Conservation (phyloP, 208 protist genomes). For the Crithidia brevicula region DNA sequence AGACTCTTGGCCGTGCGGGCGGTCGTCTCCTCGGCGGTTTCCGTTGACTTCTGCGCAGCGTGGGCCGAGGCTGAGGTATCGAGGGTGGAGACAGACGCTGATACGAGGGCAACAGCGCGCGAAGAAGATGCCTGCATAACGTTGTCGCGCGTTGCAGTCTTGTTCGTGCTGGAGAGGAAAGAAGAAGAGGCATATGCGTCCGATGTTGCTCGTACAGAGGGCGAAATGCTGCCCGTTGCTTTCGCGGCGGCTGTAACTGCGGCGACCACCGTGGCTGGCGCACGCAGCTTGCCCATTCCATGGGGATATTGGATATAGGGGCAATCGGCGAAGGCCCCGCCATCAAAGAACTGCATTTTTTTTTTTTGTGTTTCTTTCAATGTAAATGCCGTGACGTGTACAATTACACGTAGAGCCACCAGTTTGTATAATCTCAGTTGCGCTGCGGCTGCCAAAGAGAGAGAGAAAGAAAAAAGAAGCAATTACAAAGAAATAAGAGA, state of each 20-base stretch:
- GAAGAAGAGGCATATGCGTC: not conserved
- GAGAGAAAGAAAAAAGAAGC: too few relatives aligned
- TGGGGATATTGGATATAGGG: conserved; percentile 69
- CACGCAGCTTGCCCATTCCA: conserved; percentile 47
- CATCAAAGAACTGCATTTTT: conserved; percentile 47
- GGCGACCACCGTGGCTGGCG: conserved; percentile 12
- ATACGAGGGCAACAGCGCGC: not conserved
- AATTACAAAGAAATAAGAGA: too few relatives aligned
- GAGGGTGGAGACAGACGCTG: not conserved
- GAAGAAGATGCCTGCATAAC: not conserved
- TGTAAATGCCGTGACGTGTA: too few relatives aligned
- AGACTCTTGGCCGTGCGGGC: conserved; percentile 44
- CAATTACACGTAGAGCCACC: too few relatives aligned
- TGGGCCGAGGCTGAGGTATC: not conserved
- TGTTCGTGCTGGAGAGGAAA: not conserved
- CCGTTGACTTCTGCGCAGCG: too few relatives aligned
- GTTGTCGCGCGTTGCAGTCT: too few relatives aligned
- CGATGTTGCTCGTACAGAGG: not conserved
- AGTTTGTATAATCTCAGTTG: too few relatives aligned
- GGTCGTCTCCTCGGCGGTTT: conserved; percentile 36
- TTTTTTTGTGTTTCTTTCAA: too few relatives aligned
- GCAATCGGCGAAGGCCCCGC: conserved; percentile 71
- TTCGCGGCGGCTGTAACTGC: conserved; percentile 10
- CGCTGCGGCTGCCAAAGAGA: too few relatives aligned
- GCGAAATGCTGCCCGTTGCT: too few relatives aligned